phyloP scores from a whole-genome alignment of 2,329 filamentous ascomycete species.

The Aspergillus ochraceoroseus region DNA sequence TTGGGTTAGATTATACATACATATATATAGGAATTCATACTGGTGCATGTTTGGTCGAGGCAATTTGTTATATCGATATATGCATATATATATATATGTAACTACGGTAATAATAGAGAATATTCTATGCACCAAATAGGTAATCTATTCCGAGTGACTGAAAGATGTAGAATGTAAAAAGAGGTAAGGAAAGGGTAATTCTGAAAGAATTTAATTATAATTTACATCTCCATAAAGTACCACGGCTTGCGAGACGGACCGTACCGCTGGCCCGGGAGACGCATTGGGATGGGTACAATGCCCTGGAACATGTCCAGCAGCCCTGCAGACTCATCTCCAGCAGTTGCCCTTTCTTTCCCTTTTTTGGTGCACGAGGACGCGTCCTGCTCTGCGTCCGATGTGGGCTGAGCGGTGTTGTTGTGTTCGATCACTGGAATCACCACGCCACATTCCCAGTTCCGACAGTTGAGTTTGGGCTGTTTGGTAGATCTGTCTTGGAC shows the following conservation, averaged over 20 bases:
- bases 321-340: constrained; percentile 8
- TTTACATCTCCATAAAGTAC: constrained; percentile 20
- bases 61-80: too few species aligned
- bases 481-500: constrained; percentile 64
- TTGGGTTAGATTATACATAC: too few species aligned
- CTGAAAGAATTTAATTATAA: too few species aligned
- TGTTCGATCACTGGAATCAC: constrained; percentile 55
- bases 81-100: too few species aligned
- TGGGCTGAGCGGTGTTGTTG: background rate
- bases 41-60: too few species aligned
- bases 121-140: too few species aligned
- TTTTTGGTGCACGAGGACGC: background rate
- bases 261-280: constrained; percentile 32
- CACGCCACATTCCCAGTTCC: constrained; percentile 96
- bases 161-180: too few species aligned
- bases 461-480: constrained; percentile 69
- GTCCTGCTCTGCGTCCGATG: background rate
- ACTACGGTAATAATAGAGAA: too few species aligned
- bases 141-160: too few species aligned
- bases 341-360: constrained; percentile 27
- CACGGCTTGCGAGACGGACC: constrained; percentile 22
- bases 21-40: too few species aligned
- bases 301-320: constrained; percentile 32
- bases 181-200: too few species aligned
- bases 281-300: constrained; percentile 46